Percentiles rank a stretch among this genome's conserved stretches.
These are phyloP conservation scores for Mortierella sp. DNA, from an alignment of 371 early-diverging fungal species.

Conservation along the genomic window DNA sequence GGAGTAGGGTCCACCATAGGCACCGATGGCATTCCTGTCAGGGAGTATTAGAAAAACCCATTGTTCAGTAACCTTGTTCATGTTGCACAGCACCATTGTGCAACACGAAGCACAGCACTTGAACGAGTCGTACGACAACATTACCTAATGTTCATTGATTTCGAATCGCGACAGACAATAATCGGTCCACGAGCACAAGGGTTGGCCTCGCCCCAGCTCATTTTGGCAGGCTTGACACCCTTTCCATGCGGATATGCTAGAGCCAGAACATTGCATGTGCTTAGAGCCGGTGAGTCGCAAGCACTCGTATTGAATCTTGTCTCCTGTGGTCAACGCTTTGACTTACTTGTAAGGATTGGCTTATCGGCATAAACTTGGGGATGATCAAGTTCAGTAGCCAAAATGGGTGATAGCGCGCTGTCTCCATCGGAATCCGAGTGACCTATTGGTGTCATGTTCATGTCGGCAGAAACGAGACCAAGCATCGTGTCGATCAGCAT, in stretches of 20 bases:
- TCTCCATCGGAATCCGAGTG: conserved; percentile 43
- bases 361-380: conserved; percentile 7
- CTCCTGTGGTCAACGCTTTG: background rate
- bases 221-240: conserved; percentile 84
- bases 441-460: conserved; percentile 1
- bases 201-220: conserved; percentile 85
- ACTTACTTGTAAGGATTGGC: conserved; percentile 28
- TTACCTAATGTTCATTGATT: conserved; percentile 78
- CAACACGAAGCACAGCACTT: conserved; percentile 2
- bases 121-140: background rate
- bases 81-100: background rate
- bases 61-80: background rate
- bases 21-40: conserved; percentile 89
- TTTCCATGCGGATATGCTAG: conserved; percentile 23
- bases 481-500: too few species aligned
- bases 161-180: conserved; percentile 83
- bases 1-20: conserved; percentile 94
- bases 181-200: conserved; percentile 88
- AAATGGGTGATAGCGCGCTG: conserved; percentile 22
- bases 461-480: too few species aligned
- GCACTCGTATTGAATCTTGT: background rate
- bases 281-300: too few species aligned
- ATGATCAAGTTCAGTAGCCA: conserved; percentile 8
- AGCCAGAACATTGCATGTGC: background rate
- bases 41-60: background rate